Percentiles rank a stretch among this genome's conserved stretches.
Evolutionary conservation across 495 filamentous ascomycete genomes (phyloP).

Genomic region (Daldinia decipiens): DNA sequence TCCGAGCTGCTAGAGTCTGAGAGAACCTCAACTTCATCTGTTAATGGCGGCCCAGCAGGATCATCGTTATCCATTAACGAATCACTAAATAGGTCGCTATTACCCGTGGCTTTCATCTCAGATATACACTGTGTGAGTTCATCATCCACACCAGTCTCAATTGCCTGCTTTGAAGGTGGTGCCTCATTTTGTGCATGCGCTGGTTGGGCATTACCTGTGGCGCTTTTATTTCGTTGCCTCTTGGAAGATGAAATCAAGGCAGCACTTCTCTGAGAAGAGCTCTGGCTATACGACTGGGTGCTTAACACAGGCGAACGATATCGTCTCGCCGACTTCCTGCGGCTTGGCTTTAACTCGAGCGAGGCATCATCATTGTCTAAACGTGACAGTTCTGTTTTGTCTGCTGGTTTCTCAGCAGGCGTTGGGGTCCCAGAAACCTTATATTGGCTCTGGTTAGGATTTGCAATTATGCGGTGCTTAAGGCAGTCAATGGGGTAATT

Average conservation of each 20-base stretch:
- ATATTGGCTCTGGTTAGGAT: conserved; percentile 69
- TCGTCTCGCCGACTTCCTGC: conserved; percentile 16
- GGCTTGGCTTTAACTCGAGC: conserved; percentile 46
- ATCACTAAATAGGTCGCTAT: neutral
- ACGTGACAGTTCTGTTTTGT: neutral
- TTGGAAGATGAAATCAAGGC: conserved; percentile 28
- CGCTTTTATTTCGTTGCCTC: neutral
- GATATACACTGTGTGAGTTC: conserved; percentile 40
- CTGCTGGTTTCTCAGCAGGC: conserved; percentile 1
- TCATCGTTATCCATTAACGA: conserved; percentile 12
- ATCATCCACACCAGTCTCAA: conserved; percentile 3
- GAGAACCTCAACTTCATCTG: conserved; percentile 16
- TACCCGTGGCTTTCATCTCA: conserved; percentile 19
- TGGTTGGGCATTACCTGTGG: neutral
- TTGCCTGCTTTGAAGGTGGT: neutral
- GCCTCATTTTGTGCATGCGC: neutral
- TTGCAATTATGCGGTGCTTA: conserved; percentile 65
- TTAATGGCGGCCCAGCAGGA: neutral
- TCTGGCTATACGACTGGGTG: conserved; percentile 31
- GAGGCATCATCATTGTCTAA: conserved; percentile 41
- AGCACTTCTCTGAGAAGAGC: conserved; percentile 19
- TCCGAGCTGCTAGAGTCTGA: conserved; percentile 15
- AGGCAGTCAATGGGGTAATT: conserved; percentile 84
- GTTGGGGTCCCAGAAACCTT: conserved; percentile 56
- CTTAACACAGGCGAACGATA: neutral